These are phyloP conservation scores for Paecilomyces sp. DNA, from an alignment of 2,329 filamentous ascomycete genomes.

Conservation along the genomic window DNA sequence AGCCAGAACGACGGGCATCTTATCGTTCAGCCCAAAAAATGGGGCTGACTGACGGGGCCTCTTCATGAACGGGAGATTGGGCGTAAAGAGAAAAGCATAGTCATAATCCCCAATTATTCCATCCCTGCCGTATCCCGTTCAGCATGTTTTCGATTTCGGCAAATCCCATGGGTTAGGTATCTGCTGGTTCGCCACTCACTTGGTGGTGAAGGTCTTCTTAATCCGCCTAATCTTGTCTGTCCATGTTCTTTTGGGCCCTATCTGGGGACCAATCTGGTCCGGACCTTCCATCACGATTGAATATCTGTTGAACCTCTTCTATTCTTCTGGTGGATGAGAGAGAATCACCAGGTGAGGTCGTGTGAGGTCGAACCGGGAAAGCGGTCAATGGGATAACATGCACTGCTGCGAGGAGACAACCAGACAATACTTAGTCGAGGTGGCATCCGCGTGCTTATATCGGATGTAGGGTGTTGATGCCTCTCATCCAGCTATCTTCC, in stretches of 20 bases:
- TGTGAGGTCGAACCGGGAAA: neutral
- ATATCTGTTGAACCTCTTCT: neutral
- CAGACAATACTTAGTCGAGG: neutral
- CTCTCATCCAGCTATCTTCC: neutral
- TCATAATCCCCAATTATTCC: conserved; percentile 82
- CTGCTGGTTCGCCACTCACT: conserved; percentile 16
- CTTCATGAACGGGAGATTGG: conserved; percentile 75
- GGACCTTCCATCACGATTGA: conserved; percentile 25
- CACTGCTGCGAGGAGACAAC: neutral
- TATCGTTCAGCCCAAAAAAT: conserved; percentile 63
- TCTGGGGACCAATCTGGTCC: conserved; percentile 38
- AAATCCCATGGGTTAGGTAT: neutral
- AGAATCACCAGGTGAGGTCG: neutral
- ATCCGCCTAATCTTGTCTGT: conserved; percentile 26
- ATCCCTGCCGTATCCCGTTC: conserved; percentile 37
- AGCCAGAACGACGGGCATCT: conserved; percentile 60
- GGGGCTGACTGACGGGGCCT: conserved; percentile 52
- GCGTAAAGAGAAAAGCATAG: conserved; percentile 80
- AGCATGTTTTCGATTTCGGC: neutral
- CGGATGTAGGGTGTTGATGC: neutral
- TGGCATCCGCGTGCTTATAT: neutral
- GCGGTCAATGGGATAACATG: neutral
- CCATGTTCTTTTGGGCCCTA: conserved; percentile 28
- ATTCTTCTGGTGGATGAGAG: neutral
- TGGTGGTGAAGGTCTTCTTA: conserved; percentile 35